Evolutionary conservation across 1,284 basidiomycete genomes (phyloP).

Genomic region (Amylostereum areolatum): DNA sequence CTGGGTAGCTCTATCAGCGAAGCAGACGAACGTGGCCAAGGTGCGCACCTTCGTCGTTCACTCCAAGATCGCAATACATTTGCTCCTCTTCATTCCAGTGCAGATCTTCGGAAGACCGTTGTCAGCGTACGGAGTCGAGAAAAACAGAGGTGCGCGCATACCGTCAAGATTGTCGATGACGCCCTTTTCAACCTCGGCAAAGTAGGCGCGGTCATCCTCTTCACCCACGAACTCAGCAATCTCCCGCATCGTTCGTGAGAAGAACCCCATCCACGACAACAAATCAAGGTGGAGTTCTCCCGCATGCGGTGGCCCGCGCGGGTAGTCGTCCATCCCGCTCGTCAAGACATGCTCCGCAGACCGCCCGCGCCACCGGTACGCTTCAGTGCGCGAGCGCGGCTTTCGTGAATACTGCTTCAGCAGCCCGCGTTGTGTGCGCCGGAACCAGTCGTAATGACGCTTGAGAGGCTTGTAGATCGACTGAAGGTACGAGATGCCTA

Average conservation of each 20-base stretch:
- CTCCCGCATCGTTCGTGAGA: constrained; percentile 83
- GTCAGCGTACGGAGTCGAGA: constrained; percentile 3
- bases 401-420: constrained; percentile 84
- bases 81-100: constrained; percentile 87
- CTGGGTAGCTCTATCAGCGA: constrained; percentile 31
- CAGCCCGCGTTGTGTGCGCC: constrained; percentile 87
- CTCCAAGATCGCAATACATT: constrained; percentile 90
- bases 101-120: constrained; percentile 50
- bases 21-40: constrained; percentile 1
- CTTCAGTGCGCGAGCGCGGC: constrained; percentile 82
- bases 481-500: constrained; percentile 64
- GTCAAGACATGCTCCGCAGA: constrained; percentile 85
- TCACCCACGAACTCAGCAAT: constrained; percentile 82
- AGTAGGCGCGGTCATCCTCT: constrained; percentile 74
- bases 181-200: constrained; percentile 69
- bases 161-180: constrained; percentile 86
- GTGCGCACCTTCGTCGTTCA: constrained; percentile 72
- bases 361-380: constrained; percentile 92
- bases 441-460: constrained; percentile 94
- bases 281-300: constrained; percentile 92
- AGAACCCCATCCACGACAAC: constrained; percentile 94
- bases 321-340: constrained; percentile 94
- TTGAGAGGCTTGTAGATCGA: constrained; percentile 82
- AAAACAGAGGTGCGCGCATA: constrained; percentile 23
- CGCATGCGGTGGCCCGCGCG: constrained; percentile 78